Base-by-base conservation (phyloP, 352 stramenopile genomes). In the Elongisporangium senticosum region DNA sequence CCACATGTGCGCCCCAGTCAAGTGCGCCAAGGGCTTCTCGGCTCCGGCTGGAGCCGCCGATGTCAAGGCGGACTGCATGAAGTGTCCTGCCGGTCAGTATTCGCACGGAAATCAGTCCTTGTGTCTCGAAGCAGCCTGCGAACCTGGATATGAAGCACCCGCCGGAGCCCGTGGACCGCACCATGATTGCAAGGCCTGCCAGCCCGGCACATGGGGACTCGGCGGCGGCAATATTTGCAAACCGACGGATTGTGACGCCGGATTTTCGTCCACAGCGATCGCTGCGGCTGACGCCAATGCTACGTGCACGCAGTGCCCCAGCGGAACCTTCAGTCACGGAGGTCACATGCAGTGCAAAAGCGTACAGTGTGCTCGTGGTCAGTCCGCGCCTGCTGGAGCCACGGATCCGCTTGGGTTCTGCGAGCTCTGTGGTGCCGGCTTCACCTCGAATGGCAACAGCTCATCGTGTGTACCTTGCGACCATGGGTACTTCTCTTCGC, bases 121-220 rank as follows among this genome's bases (percentile, higher is more conserved):
- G 6, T 83, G 74, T 22, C 52, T 59, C 13, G 55, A 66, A 17
- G 63, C 74, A 1, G 71, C 63, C 17, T 83, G 74, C 47, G 65
- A 64, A 47, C 66, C 74, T 8, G 74, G 68, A 0, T 75, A 59
- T 52, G 58, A 63, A 15, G 69, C 71, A 2, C 56, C 61, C 11
- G 50, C 59, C 13, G 71, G 64, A 1, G 65, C 74, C 3, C 61
- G 58, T n/a, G 66, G 61, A 1, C 62, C 71, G 0, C 69, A 71
- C 63, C 62, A 56, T n/a, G 71, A 80, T 54, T 83, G 74, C 48
- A 28, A 72, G 21, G 59, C 68, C 13, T 83, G 74, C 24, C 63
- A 59, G 7, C 39, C 62, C n/a, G 74, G 74, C 13, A 69, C 57
- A 39, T 83, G 68, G 68, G 64, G 71, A 24, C 23, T 26, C 7